A percentile compares a stretch with the other conserved stretches of the same genome.
These are phyloP conservation scores for Dissophora globulifera DNA, from an alignment of 192 early-diverging fungal species.

Conservation along the genomic window DNA sequence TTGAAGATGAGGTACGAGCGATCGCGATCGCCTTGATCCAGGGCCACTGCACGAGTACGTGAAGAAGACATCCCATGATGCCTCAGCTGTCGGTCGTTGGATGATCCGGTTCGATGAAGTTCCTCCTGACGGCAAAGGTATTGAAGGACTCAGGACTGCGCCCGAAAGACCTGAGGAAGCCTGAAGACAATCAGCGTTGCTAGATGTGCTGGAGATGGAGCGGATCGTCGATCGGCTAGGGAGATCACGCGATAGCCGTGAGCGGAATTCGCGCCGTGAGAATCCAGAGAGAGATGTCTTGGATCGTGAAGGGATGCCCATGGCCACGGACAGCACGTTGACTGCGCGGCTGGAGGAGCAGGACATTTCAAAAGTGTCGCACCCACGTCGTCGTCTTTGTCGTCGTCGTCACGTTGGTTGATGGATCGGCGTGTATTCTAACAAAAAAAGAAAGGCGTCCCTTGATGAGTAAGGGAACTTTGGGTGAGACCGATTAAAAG, in stretches of 20 bases:
- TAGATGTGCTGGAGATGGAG: background rate
- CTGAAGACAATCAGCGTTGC: no score
- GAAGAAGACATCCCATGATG: slow-evolving; percentile 41
- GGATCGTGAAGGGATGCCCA: slow-evolving; percentile 45
- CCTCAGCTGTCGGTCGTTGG: slow-evolving; percentile 9
- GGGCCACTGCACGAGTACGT: slow-evolving; percentile 20
- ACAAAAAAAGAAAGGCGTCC: no score
- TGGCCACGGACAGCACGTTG: slow-evolving; percentile 48
- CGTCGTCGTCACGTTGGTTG: no score
- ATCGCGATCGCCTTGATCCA: slow-evolving; percentile 16
- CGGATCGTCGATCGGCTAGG: slow-evolving; percentile 3
- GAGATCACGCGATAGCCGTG: background rate
- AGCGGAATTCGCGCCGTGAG: slow-evolving; percentile 13
- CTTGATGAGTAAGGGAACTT: no score
- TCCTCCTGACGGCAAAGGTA: background rate
- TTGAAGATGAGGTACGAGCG: background rate
- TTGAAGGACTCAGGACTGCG: background rate
- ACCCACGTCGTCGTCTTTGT: background rate
- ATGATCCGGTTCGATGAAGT: background rate
- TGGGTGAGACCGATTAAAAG: no score
- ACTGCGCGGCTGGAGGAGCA: slow-evolving; percentile 46
- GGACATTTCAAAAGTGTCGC: slow-evolving; percentile 17
- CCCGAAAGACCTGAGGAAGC: background rate
- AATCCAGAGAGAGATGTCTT: slow-evolving; percentile 17
- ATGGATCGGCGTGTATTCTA: no score